Percentiles rank a stretch among this genome's conserved stretches.
Evolutionary conservation across 2,329 filamentous ascomycete species (phyloP).

Genomic region (Fusarium illudens): DNA sequence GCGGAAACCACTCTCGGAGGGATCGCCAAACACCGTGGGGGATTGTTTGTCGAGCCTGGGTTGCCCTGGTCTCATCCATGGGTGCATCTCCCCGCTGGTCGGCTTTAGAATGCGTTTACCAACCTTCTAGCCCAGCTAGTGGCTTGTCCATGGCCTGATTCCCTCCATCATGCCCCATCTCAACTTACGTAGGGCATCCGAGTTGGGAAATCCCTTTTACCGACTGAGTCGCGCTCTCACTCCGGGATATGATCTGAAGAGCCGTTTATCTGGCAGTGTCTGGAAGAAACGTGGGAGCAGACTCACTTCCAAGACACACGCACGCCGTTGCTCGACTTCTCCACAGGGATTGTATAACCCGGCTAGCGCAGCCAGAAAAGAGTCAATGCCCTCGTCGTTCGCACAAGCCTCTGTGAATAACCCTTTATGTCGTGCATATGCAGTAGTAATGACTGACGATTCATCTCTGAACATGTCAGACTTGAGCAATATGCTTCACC

Average conservation of each 20-base stretch:
- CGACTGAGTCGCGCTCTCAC: constrained; percentile 1
- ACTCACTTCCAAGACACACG: constrained; percentile 14
- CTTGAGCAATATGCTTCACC: constrained; percentile 15
- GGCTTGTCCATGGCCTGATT: constrained; percentile 33
- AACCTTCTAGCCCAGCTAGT: constrained; percentile 30
- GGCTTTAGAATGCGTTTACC: constrained; percentile 30
- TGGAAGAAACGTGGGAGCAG: constrained; percentile 6
- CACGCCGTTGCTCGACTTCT: constrained; percentile 8
- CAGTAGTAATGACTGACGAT: constrained; percentile 12
- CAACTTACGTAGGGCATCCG: constrained; percentile 17
- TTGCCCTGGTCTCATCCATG: constrained; percentile 20
- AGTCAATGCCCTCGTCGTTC: not conserved
- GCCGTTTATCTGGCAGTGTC: not conserved
- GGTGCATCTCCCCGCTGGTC: constrained; percentile 26
- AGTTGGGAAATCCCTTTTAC: constrained; percentile 4
- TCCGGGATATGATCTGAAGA: constrained; percentile 5
- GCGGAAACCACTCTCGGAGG: constrained; percentile 12
- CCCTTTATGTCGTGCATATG: constrained; percentile 32
- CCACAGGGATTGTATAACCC: constrained; percentile 26
- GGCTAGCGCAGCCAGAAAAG: constrained; percentile 1
- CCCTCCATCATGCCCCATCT: constrained; percentile 14
- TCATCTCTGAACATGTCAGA: constrained; percentile 1
- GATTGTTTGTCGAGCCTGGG: constrained; percentile 34
- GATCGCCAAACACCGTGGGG: constrained; percentile 29
- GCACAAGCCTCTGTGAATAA: constrained; percentile 25